Conservation (phyloP, 2,329 filamentous ascomycete species). For the Aspergillus versicolor region DNA sequence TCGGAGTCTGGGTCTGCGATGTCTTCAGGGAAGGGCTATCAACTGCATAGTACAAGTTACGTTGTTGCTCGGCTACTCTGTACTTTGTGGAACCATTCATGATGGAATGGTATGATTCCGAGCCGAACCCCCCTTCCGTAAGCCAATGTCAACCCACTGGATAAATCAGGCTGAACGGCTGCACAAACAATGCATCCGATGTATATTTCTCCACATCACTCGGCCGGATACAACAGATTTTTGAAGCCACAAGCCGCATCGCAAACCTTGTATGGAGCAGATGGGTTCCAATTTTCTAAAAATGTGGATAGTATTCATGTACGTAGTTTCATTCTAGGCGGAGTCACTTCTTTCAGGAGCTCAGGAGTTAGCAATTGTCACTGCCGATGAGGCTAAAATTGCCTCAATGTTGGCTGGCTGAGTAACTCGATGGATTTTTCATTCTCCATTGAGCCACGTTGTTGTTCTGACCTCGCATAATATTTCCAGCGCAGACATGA, state of each 20-base stretch:
- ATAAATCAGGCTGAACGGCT: neutral
- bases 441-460: constrained; percentile 9
- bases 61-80: too few species aligned
- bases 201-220: neutral
- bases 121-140: too few species aligned
- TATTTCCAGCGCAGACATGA: neutral
- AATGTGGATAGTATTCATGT: neutral
- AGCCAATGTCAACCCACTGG: too few species aligned
- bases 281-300: too few species aligned
- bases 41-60: too few species aligned
- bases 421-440: neutral
- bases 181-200: neutral
- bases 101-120: too few species aligned
- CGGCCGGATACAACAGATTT: neutral
- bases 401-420: neutral
- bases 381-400: neutral
- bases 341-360: neutral
- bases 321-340: neutral
- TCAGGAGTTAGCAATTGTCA: neutral
- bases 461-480: neutral
- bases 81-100: too few species aligned
- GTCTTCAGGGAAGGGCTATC: neutral
- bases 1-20: neutral
- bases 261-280: neutral
- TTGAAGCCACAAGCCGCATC: too few species aligned